phyloP scores from a whole-genome alignment of 148 eudicot genomes.

The Selenicereus undatus region DNA sequence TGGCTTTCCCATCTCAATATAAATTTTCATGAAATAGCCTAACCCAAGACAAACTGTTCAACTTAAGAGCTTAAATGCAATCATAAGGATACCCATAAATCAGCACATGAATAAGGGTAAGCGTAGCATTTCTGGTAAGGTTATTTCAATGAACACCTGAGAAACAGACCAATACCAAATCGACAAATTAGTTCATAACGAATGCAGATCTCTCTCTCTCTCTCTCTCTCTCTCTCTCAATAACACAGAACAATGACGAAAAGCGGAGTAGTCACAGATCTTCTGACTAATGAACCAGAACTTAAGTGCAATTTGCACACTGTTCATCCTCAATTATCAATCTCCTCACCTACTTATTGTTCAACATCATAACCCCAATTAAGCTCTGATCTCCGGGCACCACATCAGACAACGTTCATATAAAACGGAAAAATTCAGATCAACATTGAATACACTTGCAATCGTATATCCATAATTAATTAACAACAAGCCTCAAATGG shows the following conservation, averaged over 20 bases:
- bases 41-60: too few species aligned
- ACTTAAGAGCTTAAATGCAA: background rate
- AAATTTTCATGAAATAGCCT: too few species aligned
- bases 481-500: background rate
- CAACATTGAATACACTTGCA: background rate
- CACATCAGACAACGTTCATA: background rate
- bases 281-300: background rate
- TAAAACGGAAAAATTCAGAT: background rate
- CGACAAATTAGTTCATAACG: background rate
- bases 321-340: background rate
- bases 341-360: background rate
- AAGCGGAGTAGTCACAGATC: background rate
- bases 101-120: background rate
- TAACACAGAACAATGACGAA: background rate
- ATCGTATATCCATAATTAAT: background rate
- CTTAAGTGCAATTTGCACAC: background rate
- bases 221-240: background rate
- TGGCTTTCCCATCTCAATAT: too few species aligned
- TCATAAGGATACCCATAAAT: background rate
- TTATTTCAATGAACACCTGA: background rate
- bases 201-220: background rate
- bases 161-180: background rate
- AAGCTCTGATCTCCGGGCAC: background rate
- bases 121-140: background rate
- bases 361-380: background rate